Base-by-base conservation (phyloP, 2,329 filamentous ascomycete genomes). In the Pseudopyrenochaeta lycopersici region DNA sequence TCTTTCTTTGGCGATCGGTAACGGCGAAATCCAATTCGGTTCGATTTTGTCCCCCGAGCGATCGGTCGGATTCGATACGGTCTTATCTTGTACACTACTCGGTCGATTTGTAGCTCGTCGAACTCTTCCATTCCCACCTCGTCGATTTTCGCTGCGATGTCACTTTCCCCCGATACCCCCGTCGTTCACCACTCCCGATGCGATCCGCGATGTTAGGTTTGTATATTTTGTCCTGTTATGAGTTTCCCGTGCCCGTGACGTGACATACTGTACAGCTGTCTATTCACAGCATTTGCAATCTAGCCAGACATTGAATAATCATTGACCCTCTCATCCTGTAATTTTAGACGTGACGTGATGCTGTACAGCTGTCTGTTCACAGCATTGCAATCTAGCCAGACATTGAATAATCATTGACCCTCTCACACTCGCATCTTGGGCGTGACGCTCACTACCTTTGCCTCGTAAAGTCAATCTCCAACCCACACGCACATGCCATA, bases 71-170 rank as follows among this genome's bases (percentile, higher is more conserved):
- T 39, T 15, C 23, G 23, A 27, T 27, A 27, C 23, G 23, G 23
- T 27, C 36, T 63, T 59, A 42, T 61, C 62, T 59, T 75, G 71
- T 75, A 74, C 70, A 72, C 70, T 75, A 73, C 67, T 62, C 70
- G 72, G 66, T 63, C 70, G 70, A 71, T 64, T 61, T 60, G 62
- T 73, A 69, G 67, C 62, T 67, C 66, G 55, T 64, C 67, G 67
- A 71, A 67, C 56, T 50, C 56, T 62, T 60, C 48, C 52, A 59
- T 57, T 55, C 56, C 50, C 54, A 39, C 36, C 44, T 52, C 55
- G 51, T 40, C 52, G 48, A 47, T 47, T 17, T 46, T 48, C 48
- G 36, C 50, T 35, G 4, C 52, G 56, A 52, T 46, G 17, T 49
- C 56, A 52, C 46, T 44, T 43, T 42, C 30, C 35, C 43, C 27